phyloP scores from a whole-genome alignment of 1,284 basidiomycete species.

The Mrakiaceae sp. region DNA sequence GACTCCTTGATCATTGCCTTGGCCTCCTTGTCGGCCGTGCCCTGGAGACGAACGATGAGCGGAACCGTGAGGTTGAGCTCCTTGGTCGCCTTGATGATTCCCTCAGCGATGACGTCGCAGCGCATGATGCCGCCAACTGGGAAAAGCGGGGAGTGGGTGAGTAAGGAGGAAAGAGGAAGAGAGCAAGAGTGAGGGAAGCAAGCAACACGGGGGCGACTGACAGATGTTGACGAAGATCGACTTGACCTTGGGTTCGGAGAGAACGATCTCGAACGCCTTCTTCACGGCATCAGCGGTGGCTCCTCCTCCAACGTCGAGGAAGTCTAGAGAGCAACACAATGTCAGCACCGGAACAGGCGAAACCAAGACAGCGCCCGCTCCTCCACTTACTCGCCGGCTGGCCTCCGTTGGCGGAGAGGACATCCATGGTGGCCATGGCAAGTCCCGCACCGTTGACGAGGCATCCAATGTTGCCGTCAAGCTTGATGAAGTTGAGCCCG shows the following conservation, averaged over 20 bases:
- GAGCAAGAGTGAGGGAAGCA: background rate
- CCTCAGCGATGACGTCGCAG: slow-evolving; percentile 91
- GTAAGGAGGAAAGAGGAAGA: background rate
- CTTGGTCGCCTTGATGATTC: slow-evolving; percentile 95
- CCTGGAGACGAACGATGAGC: slow-evolving; percentile 87
- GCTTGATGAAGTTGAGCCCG: slow-evolving; percentile 38
- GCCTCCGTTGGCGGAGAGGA: slow-evolving; percentile 86
- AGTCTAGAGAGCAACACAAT: background rate
- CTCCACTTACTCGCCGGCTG: slow-evolving; percentile 59
- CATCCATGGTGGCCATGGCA: slow-evolving; percentile 99
- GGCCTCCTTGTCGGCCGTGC: slow-evolving; percentile 30
- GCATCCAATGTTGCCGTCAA: slow-evolving; percentile 95
- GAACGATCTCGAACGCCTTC: slow-evolving; percentile 94
- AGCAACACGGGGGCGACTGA: slow-evolving; percentile 18
- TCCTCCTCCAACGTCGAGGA: slow-evolving; percentile 95
- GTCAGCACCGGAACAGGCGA: too few species aligned
- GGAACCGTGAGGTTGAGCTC: slow-evolving; percentile 79
- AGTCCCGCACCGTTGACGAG: slow-evolving; percentile 97
- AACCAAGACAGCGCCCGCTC: too few species aligned
- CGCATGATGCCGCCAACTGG: slow-evolving; percentile 75
- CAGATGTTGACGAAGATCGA: slow-evolving; percentile 98
- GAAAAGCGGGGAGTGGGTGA: background rate
- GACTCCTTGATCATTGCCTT: slow-evolving; percentile 59
- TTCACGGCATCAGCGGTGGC: slow-evolving; percentile 98
- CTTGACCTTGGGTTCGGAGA: slow-evolving; percentile 84